Conservation (phyloP, 352 stramenopile genomes). For the Pythium brachiatum region DNA sequence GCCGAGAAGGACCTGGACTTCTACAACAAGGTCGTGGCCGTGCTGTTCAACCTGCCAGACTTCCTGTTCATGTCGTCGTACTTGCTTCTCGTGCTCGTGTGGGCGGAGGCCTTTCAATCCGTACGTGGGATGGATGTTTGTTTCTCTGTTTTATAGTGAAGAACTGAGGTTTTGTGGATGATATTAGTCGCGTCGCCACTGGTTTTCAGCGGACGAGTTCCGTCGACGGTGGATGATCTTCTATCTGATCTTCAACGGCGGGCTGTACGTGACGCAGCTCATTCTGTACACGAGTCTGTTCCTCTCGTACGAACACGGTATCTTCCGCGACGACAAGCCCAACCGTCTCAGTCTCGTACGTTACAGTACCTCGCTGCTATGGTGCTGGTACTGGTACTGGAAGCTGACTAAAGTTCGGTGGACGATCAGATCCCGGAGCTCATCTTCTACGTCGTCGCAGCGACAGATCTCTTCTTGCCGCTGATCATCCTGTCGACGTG, state of each 20-base stretch:
- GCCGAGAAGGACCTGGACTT: slow-evolving; percentile 73
- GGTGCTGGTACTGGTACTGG: too few relatives aligned
- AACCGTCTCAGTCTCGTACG: slow-evolving; percentile 68
- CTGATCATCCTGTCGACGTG: slow-evolving; percentile 89
- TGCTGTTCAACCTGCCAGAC: slow-evolving; percentile 92
- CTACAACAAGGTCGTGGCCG: slow-evolving; percentile 89
- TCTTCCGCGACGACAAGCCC: slow-evolving; percentile 75
- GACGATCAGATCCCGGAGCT: slow-evolving; percentile 76
- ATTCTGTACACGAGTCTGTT: slow-evolving; percentile 89
- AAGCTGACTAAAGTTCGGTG: too few relatives aligned
- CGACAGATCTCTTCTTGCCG: slow-evolving; percentile 84
- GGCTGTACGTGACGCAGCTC: slow-evolving; percentile 85
- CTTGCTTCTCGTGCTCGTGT: slow-evolving; percentile 88
- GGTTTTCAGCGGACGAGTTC: slow-evolving; percentile 85
- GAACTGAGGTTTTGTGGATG: neutral
- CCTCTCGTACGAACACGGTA: slow-evolving; percentile 75
- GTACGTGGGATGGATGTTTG: slow-evolving; percentile 26
- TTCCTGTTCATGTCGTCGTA: slow-evolving; percentile 91
- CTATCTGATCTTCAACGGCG: slow-evolving; percentile 91
- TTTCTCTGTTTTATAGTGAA: neutral
- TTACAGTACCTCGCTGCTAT: neutral
- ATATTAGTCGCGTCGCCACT: slow-evolving; percentile 83
- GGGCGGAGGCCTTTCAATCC: slow-evolving; percentile 89
- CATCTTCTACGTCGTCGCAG: slow-evolving; percentile 82
- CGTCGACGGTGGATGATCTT: slow-evolving; percentile 90